Conservation (phyloP, 352 stramenopile species). For the Blastocystis sp. region DNA sequence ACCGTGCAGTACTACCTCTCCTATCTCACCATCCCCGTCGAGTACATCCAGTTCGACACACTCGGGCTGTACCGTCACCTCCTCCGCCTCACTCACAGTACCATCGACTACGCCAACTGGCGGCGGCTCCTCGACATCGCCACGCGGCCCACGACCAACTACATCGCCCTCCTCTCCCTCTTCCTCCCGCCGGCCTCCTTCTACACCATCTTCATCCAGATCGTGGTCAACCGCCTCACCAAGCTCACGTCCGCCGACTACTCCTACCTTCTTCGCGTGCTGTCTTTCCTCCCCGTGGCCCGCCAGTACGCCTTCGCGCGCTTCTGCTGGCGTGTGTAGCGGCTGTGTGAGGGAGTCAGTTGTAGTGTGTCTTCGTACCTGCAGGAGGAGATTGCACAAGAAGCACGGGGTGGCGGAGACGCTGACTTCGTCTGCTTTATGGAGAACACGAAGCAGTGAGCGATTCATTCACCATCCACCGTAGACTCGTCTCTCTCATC, state of each 20-base stretch:
- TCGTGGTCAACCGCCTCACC: conserved; percentile 39
- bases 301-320: conserved; percentile 50
- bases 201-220: conserved; percentile 65
- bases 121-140: conserved; percentile 27
- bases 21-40: conserved; percentile 56
- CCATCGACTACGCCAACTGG: conserved; percentile 50
- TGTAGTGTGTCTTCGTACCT: conserved; percentile 32
- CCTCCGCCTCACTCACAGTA: background rate
- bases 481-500: conserved; percentile 15
- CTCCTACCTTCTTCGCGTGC: conserved; percentile 33
- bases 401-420: background rate
- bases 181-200: conserved; percentile 44
- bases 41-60: conserved; percentile 58
- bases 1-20: conserved; percentile 57
- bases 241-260: conserved; percentile 21
- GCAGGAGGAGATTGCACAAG: background rate
- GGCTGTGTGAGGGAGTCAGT: background rate
- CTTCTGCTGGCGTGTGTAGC: conserved; percentile 54
- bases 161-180: conserved; percentile 2
- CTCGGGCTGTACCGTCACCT: background rate
- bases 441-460: conserved; percentile 22
- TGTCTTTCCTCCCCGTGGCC: conserved; percentile 4
- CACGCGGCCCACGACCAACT: conserved; percentile 18
- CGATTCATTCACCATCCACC: background rate
- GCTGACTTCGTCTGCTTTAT: conserved; percentile 27